Conservation (phyloP, 495 filamentous ascomycete genomes). For the Massariosphaeria phaeospora region DNA sequence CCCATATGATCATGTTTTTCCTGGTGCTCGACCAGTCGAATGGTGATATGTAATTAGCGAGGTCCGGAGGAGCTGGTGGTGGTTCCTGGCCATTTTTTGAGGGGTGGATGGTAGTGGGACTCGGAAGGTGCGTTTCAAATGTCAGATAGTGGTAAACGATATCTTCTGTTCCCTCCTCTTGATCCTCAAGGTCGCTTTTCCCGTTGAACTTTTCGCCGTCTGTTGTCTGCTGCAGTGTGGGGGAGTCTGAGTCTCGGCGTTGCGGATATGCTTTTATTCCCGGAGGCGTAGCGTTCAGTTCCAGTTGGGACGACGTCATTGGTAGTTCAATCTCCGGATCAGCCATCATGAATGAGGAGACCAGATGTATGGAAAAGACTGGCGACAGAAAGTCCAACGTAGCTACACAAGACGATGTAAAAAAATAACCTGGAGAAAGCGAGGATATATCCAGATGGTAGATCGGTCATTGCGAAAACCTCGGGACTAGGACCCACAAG, state of each 20-base stretch:
- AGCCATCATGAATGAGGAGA: constrained; percentile 31
- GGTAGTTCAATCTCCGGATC: constrained; percentile 32
- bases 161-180: constrained; percentile 2
- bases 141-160: constrained; percentile 70
- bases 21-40: constrained; percentile 65
- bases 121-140: constrained; percentile 62
- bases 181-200: constrained; percentile 10
- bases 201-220: constrained; percentile 15
- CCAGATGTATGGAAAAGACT: too few species aligned
- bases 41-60: constrained; percentile 64
- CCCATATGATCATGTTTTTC: constrained; percentile 67
- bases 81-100: constrained; percentile 40
- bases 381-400: too few species aligned
- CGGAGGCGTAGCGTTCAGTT: constrained; percentile 5
- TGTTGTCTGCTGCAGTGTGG: constrained; percentile 11
- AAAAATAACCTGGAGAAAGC: too few species aligned
- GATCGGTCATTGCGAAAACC: too few species aligned
- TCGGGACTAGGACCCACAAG: too few species aligned
- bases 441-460: too few species aligned
- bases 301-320: constrained; percentile 15
- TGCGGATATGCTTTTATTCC: constrained; percentile 23
- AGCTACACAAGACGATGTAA: too few species aligned
- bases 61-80: constrained; percentile 55
- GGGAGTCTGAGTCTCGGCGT: neutral
- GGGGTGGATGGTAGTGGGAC: constrained; percentile 47